A percentile compares a stretch with the other conserved stretches of the same genome.
Conservation (phyloP, 2,329 filamentous ascomycete species). For the Aspergillus jensenii region DNA sequence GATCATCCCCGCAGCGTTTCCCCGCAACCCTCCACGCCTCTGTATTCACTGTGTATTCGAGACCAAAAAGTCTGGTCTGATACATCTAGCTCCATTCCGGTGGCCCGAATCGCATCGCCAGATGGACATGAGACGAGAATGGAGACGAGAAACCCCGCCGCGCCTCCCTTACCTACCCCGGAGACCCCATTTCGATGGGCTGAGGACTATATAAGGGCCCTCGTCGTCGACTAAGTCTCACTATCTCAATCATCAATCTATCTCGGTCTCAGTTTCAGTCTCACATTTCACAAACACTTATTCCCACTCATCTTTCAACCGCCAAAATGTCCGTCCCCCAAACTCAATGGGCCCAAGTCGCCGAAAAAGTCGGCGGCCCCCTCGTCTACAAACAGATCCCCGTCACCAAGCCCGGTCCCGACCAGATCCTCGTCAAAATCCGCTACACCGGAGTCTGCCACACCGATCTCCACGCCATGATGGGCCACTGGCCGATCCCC, state of each 20-base stretch:
- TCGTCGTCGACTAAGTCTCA: neutral
- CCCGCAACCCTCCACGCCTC: neutral
- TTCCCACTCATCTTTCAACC: neutral
- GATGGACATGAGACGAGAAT: neutral
- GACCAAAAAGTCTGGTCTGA: neutral
- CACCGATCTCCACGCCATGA: slow-evolving; percentile 11
- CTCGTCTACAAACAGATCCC: slow-evolving; percentile 42
- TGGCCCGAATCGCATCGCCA: neutral
- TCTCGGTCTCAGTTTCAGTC: no score
- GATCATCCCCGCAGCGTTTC: neutral
- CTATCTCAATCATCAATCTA: neutral
- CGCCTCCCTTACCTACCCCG: neutral
- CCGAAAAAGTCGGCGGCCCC: slow-evolving; percentile 76
- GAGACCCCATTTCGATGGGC: neutral
- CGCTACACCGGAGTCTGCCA: slow-evolving; percentile 15
- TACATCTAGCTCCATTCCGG: neutral
- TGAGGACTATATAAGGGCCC: neutral
- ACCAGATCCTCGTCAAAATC: slow-evolving; percentile 14
- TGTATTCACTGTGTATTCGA: no score
- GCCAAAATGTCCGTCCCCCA: slow-evolving; percentile 60
- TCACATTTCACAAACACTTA: neutral
- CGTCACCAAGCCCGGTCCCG: slow-evolving; percentile 10
- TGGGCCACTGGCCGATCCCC: slow-evolving; percentile 5
- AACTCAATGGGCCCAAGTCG: slow-evolving; percentile 88
- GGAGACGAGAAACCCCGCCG: neutral